A percentile compares a stretch with the other conserved stretches of the same genome.
phyloP scores from a whole-genome alignment of 2,329 filamentous ascomycete genomes.

The Aureobasidium sp. region DNA sequence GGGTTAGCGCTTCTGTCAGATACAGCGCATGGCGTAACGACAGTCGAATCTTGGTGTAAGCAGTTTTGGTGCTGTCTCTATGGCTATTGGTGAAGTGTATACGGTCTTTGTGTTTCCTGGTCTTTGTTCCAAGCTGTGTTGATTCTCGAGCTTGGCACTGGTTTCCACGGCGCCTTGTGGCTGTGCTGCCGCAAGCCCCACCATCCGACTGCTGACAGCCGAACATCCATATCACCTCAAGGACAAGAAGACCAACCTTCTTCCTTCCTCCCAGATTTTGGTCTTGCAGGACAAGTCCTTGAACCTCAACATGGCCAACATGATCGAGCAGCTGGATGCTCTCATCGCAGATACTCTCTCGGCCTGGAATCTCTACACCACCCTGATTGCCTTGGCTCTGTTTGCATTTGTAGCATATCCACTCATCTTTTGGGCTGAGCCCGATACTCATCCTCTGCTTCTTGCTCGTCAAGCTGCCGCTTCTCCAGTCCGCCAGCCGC shows the following conservation, averaged over 20 bases:
- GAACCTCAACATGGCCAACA: slow-evolving; percentile 27
- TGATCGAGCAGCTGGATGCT: slow-evolving; percentile 62
- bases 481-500: slow-evolving; percentile 69
- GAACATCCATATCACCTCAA: neutral
- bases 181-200: neutral
- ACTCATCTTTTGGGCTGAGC: slow-evolving; percentile 62
- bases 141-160: neutral
- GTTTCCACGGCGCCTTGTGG: slow-evolving; percentile 7
- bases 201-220: neutral
- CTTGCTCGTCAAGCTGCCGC: slow-evolving; percentile 75
- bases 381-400: slow-evolving; percentile 58
- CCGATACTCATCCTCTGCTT: slow-evolving; percentile 86
- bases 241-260: neutral
- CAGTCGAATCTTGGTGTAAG: neutral
- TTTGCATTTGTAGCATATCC: slow-evolving; percentile 61
- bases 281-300: neutral
- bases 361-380: slow-evolving; percentile 78
- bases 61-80: neutral
- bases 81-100: neutral
- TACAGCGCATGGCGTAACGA: neutral
- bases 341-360: slow-evolving; percentile 59
- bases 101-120: neutral
- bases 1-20: neutral
- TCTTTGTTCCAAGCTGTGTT: neutral
- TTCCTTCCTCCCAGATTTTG: neutral